phyloP scores from a whole-genome alignment of 2,329 filamentous ascomycete genomes.

The Tolypocladium paradoxum region DNA sequence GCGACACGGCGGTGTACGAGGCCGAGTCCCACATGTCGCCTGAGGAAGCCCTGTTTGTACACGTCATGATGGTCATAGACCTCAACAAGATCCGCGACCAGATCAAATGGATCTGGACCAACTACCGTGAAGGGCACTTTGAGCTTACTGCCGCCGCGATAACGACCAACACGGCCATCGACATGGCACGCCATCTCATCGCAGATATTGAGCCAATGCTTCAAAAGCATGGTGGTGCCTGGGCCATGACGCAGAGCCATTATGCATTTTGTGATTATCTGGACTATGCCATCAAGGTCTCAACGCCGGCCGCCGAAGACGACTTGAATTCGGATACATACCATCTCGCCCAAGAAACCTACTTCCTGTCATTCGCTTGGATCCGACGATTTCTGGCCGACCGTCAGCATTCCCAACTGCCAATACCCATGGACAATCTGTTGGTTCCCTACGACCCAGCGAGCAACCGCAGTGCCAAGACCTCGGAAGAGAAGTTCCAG shows the following conservation, averaged over 20 bases:
- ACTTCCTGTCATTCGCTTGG: conserved; percentile 2
- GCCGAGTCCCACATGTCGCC: conserved; percentile 14
- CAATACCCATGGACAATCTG: conserved; percentile 13
- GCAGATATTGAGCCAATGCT: conserved; percentile 17
- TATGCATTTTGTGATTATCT: no score
- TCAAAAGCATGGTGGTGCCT: conserved; percentile 12
- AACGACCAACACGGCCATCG: conserved; percentile 24
- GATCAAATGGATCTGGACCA: conserved; percentile 20
- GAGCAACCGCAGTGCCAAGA: conserved; percentile 12
- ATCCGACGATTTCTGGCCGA: conserved; percentile 2
- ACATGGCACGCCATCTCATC: conserved; percentile 20
- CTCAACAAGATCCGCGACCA: conserved; percentile 15
- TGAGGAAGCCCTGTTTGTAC: conserved; percentile 17
- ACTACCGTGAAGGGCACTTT: no score
- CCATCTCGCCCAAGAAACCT: conserved; percentile 10
- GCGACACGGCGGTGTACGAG: conserved; percentile 14
- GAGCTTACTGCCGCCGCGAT: conserved; percentile 23
- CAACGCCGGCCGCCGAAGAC: no score
- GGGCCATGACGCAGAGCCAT: conserved; percentile 8
- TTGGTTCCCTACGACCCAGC: conserved; percentile 15
- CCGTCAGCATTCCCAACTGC: conserved; percentile 5
- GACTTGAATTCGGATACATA: no score
- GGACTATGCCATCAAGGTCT: no score
- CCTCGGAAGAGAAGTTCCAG: conserved; percentile 17
- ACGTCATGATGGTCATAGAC: conserved; percentile 17